Evolutionary conservation across 768 basidiomycete species (phyloP).

Genomic region (Tylopilus vinaceipallidus): DNA sequence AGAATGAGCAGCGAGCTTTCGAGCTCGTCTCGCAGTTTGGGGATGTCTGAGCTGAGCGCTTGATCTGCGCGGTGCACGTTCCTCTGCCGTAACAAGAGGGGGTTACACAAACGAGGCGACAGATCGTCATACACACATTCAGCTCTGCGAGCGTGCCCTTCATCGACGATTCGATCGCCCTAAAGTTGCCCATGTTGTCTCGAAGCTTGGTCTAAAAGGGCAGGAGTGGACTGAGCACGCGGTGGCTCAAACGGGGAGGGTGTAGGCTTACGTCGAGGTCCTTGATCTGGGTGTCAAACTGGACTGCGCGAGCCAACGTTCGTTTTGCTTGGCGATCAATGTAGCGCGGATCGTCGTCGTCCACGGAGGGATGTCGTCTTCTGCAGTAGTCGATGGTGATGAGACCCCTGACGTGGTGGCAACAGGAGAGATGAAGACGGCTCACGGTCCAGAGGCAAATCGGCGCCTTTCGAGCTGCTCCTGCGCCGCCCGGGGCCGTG

Average conservation of each 20-base stretch:
- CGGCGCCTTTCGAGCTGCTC: neutral
- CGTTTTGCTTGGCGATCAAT: constrained; percentile 47
- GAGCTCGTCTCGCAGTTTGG: constrained; percentile 58
- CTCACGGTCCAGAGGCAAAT: constrained; percentile 13
- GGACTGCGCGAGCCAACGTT: constrained; percentile 44
- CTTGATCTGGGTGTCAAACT: constrained; percentile 58
- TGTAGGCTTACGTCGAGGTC: constrained; percentile 49
- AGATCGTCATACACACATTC: constrained; percentile 44
- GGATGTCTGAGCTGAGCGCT: constrained; percentile 57
- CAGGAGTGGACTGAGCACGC: neutral
- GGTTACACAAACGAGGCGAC: neutral
- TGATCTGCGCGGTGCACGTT: constrained; percentile 58
- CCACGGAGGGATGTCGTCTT: constrained; percentile 13
- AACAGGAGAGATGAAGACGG: neutral
- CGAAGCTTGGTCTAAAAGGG: constrained; percentile 55
- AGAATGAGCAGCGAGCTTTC: constrained; percentile 60
- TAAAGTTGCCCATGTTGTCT: constrained; percentile 71
- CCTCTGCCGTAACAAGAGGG: constrained; percentile 41
- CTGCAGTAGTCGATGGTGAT: neutral
- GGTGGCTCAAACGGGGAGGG: neutral
- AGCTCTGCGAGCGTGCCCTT: constrained; percentile 62
- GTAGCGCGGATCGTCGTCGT: neutral
- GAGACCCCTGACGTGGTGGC: constrained; percentile 13
- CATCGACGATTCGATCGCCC: constrained; percentile 67
- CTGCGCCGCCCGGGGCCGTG: neutral